Evolutionary conservation across 441 rosid genomes (phyloP).

Genomic region (Mallotus japonicus): DNA sequence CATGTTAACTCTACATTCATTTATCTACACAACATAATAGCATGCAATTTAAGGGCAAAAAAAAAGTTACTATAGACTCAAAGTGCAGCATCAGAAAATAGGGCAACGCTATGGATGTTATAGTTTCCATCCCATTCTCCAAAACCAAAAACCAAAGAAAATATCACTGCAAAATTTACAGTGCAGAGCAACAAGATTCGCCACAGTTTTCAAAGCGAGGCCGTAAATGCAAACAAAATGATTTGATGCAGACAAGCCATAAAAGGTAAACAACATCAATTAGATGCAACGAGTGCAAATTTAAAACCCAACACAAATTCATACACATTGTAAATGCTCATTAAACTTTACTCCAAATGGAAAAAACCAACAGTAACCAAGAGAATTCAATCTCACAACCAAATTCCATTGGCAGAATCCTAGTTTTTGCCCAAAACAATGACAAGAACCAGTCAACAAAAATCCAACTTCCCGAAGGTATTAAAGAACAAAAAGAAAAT

Average conservation of each 20-base stretch:
- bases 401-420: conserved; percentile 27
- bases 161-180: neutral
- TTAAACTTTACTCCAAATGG: neutral
- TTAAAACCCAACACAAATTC: neutral
- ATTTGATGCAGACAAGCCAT: neutral
- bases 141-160: neutral
- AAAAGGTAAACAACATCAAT: neutral
- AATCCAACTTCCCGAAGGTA: neutral
- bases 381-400: conserved; percentile 10
- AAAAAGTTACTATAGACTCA: neutral
- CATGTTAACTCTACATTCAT: neutral
- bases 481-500: neutral
- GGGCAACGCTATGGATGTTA: neutral
- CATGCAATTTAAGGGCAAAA: neutral
- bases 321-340: too few species aligned
- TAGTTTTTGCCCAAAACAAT: conserved; percentile 8
- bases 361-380: conserved; percentile 7
- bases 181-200: neutral
- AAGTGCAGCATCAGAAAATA: neutral
- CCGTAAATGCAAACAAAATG: neutral
- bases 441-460: conserved; percentile 5
- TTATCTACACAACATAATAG: neutral
- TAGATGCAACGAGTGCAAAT: conserved; percentile 5
- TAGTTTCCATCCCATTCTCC: neutral
- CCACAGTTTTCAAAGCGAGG: neutral